Base-by-base conservation (phyloP, 23 red algal genomes). In the Gracilaria gracilis region DNA sequence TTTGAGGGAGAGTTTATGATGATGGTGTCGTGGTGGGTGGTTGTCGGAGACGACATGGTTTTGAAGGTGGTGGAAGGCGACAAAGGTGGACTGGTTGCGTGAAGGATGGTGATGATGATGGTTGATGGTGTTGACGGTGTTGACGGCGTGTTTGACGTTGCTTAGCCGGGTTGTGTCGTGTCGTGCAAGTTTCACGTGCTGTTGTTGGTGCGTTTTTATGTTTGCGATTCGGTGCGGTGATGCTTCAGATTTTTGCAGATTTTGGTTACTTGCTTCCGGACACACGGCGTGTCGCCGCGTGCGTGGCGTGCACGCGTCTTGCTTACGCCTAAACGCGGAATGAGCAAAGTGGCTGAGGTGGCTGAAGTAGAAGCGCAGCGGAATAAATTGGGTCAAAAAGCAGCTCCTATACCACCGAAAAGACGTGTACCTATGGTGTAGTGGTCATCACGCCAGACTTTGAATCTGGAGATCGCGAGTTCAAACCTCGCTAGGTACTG, bases 401-500 rank as follows among this genome's bases (percentile, higher is more conserved):
- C 17, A 25, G 66, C 66, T 11, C 5, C 5, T 46, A 2, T 72
- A 40, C 66, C 66, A 72, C 37, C 66, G 51, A 55, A 19, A 1
- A 55, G 19, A 46, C 24, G 40, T 16, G 79, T 65, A 86, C 83
- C 83, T 86, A 57, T 86, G 83, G 83, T 86, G 83, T 86, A 86
- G 83, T 86, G 83, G 83, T 86, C 49, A 86, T 86, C 83, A 86
- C 83, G 83, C 83, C 83, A 86, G 83, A 86, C 83, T 86, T 86
- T 86, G 83, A 86, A 86, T 86, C 83, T 86, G 83, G 83, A 86
- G 83, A 86, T 74, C 83, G 83, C 83, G 83, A 86, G 83, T 86
- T 86, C 83, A 86, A 86, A 72, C 83, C 83, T 86, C 83, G 83
- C 83, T 57, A 86, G 83, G 83, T 72, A 86, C 83, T n/a, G n/a